phyloP scores from a whole-genome alignment of 2,329 filamentous ascomycete genomes.

The Pestalotiopsis sp. region DNA sequence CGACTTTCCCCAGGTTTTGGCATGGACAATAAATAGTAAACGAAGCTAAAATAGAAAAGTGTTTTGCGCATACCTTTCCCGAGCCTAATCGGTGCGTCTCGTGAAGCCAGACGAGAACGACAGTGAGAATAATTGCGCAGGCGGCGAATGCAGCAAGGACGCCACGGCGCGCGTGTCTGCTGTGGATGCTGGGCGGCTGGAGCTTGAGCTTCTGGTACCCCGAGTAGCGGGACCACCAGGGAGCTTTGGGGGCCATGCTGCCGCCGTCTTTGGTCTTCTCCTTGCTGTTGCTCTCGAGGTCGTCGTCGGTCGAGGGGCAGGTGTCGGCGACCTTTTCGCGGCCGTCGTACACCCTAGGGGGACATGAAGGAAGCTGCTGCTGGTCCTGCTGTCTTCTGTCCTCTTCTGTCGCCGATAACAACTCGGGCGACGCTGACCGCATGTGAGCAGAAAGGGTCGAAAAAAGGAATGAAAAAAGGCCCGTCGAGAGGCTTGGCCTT shows the following conservation, averaged over 20 bases:
- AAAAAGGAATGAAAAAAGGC: background rate
- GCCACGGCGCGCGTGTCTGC: conserved; percentile 14
- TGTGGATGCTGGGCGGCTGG: conserved; percentile 8
- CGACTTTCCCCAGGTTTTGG: background rate
- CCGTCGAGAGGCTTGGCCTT: background rate
- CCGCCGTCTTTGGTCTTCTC: background rate
- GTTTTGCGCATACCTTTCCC: background rate
- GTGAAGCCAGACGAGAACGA: conserved; percentile 16
- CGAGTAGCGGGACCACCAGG: conserved; percentile 17
- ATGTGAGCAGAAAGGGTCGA: background rate
- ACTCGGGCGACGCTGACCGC: background rate
- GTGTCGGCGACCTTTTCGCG: conserved; percentile 2
- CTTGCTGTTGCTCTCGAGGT: conserved; percentile 9
- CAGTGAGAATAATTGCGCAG: conserved; percentile 15
- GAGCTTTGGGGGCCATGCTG: conserved; percentile 14
- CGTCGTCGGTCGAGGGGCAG: background rate
- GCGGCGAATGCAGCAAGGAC: conserved; percentile 15
- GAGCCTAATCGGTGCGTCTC: conserved; percentile 3
- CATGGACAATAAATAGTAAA: background rate
- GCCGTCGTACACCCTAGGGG: background rate
- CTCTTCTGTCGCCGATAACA: background rate
- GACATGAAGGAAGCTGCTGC: conserved; percentile 4
- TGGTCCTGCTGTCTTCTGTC: background rate
- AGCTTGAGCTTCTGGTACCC: conserved; percentile 13
- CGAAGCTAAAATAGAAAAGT: background rate